Conservation (phyloP, 1,139 yeast genomes). For the Nakaseomyces bracarensis region DNA sequence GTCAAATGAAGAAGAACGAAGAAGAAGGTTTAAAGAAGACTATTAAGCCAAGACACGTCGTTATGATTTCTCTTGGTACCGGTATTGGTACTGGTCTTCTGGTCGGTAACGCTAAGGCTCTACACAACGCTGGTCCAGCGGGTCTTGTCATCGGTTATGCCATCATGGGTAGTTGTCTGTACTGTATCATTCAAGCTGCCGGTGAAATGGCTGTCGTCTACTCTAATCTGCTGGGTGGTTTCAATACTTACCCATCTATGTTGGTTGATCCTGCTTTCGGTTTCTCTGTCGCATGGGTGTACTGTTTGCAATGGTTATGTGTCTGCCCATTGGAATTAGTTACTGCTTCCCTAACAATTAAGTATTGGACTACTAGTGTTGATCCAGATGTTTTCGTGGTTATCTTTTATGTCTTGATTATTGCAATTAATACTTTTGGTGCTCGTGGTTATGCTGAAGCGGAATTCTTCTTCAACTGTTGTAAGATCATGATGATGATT, state of each 20-base stretch:
- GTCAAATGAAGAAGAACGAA: slow-evolving; percentile 2
- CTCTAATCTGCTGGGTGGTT: slow-evolving; percentile 69
- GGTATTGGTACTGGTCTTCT: slow-evolving; percentile 76
- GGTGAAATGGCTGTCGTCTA: slow-evolving; percentile 78
- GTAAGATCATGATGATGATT: slow-evolving; percentile 52
- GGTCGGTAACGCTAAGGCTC: slow-evolving; percentile 66
- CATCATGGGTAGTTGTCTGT: slow-evolving; percentile 60
- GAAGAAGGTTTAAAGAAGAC: slow-evolving; percentile 38
- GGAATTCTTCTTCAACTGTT: slow-evolving; percentile 51
- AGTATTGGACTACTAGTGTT: slow-evolving; percentile 39
- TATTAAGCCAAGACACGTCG: slow-evolving; percentile 43
- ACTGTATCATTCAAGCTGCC: slow-evolving; percentile 70
- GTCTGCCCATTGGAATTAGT: slow-evolving; percentile 69
- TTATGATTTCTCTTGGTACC: slow-evolving; percentile 76
- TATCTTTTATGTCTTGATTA: slow-evolving; percentile 52
- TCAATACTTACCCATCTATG: slow-evolving; percentile 59
- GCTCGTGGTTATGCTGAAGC: slow-evolving; percentile 71
- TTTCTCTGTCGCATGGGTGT: slow-evolving; percentile 73
- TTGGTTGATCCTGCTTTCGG: slow-evolving; percentile 71
- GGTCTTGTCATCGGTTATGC: slow-evolving; percentile 64
- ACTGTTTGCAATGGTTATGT: slow-evolving; percentile 72
- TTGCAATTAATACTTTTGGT: slow-evolving; percentile 54
- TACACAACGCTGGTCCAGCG: slow-evolving; percentile 72
- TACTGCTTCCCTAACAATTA: slow-evolving; percentile 65
- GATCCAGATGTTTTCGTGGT: slow-evolving; percentile 63